Conservation (phyloP, 1,284 basidiomycete genomes). For the Xanthoconium separans region DNA sequence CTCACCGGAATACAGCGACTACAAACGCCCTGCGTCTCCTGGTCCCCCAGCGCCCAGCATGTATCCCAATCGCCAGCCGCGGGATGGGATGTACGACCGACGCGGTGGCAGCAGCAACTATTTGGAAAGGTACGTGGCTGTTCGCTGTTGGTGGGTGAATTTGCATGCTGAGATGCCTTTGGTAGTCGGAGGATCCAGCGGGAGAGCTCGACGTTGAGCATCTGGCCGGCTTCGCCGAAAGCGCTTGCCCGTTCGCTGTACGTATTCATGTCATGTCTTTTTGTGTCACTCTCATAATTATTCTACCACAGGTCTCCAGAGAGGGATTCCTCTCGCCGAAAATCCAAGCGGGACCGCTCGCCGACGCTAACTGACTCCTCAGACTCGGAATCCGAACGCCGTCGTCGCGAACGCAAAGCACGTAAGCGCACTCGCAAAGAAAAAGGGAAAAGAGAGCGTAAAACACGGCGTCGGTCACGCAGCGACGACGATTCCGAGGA, state of each 20-base stretch:
- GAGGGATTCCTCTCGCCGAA: constrained; percentile 52
- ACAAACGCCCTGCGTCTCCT: constrained; percentile 25
- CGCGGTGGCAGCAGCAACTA: constrained; percentile 35
- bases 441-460: constrained; percentile 42
- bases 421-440: constrained; percentile 55
- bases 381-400: constrained; percentile 64
- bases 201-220: constrained; percentile 57
- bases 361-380: constrained; percentile 50
- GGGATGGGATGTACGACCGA: constrained; percentile 20
- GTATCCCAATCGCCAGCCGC: constrained; percentile 36
- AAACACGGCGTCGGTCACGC: constrained; percentile 36
- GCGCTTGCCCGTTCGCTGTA: constrained; percentile 58
- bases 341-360: constrained; percentile 58
- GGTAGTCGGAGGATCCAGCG: constrained; percentile 75
- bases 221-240: constrained; percentile 89
- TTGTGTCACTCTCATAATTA: constrained; percentile 1
- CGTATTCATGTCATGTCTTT: constrained; percentile 27
- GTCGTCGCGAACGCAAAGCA: constrained; percentile 57
- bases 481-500: constrained; percentile 43
- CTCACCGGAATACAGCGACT: constrained; percentile 34
- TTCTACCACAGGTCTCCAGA: constrained; percentile 47
- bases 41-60: constrained; percentile 34
- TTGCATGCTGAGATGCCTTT: constrained; percentile 1
- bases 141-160: not conserved
- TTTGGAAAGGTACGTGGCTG: constrained; percentile 36